phyloP scores from a whole-genome alignment of 495 filamentous ascomycete species.

The Letharia lupina region DNA sequence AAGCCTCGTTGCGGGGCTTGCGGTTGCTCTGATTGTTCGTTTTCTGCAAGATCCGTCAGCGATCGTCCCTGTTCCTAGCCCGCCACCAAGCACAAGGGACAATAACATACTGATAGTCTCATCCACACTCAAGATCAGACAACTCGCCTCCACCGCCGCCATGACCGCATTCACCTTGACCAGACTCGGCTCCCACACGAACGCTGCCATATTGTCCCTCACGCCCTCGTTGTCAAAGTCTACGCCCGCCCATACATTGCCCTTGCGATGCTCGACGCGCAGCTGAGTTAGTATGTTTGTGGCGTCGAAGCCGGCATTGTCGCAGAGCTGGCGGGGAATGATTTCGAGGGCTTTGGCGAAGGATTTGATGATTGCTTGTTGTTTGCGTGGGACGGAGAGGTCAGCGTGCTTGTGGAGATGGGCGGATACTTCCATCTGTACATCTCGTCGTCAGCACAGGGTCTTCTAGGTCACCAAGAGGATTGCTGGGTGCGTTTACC shows the following conservation, averaged over 20 bases:
- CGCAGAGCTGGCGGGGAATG: conserved; percentile 91
- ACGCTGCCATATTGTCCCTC: conserved; percentile 81
- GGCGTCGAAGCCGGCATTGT: conserved; percentile 96
- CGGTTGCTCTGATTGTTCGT: conserved; percentile 78
- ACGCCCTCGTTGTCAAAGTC: conserved; percentile 91
- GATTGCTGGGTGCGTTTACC: conserved; percentile 17
- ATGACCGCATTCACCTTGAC: conserved; percentile 98
- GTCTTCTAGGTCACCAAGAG: background rate
- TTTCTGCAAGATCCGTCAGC: conserved; percentile 41
- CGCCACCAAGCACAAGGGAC: background rate
- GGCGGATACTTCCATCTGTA: conserved; percentile 80
- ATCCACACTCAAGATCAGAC: conserved; percentile 90
- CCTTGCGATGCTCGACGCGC: conserved; percentile 87
- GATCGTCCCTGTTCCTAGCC: background rate
- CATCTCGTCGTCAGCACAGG: background rate
- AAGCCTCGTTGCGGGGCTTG: conserved; percentile 70
- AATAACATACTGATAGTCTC: conserved; percentile 75
- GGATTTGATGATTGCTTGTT: conserved; percentile 93
- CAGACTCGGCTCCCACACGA: conserved; percentile 93
- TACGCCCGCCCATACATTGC: conserved; percentile 87
- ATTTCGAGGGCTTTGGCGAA: conserved; percentile 97
- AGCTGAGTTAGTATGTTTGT: conserved; percentile 94
- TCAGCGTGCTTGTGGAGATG: conserved; percentile 89
- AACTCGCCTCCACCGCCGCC: conserved; percentile 88
- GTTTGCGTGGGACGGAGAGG: conserved; percentile 84